Evolutionary conservation across 2,329 filamentous ascomycete genomes (phyloP).

Genomic region (Chaetomiaceae sp.): DNA sequence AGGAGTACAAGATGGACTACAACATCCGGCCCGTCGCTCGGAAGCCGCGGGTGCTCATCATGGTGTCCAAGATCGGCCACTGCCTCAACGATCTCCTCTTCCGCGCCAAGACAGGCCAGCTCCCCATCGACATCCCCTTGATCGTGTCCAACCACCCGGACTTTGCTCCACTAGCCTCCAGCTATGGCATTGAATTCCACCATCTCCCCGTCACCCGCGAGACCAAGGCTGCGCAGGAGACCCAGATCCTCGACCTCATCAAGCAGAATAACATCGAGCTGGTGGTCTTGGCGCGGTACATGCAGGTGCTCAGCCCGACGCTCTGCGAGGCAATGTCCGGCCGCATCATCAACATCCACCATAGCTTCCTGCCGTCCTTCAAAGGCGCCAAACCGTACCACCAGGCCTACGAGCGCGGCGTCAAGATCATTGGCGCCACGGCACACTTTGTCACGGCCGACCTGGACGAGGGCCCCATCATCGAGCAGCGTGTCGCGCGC

Average conservation of each 20-base stretch:
- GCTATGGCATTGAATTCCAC: constrained; percentile 74
- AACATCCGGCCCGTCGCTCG: constrained; percentile 63
- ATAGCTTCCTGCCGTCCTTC: constrained; percentile 80
- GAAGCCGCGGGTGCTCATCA: constrained; percentile 75
- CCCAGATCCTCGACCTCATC: constrained; percentile 66
- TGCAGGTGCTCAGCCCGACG: constrained; percentile 75
- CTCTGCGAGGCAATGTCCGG: constrained; percentile 77
- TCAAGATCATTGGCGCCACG: constrained; percentile 84
- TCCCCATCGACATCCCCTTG: constrained; percentile 69
- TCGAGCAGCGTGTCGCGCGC: constrained; percentile 74
- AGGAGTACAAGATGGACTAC: constrained; percentile 65
- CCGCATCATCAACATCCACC: constrained; percentile 89
- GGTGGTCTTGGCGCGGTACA: constrained; percentile 77
- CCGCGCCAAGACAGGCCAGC: constrained; percentile 68
- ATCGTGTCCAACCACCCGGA: constrained; percentile 82
- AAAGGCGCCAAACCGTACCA: constrained; percentile 88
- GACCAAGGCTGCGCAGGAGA: constrained; percentile 71
- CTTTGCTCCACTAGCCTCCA: constrained; percentile 61
- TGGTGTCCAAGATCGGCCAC: constrained; percentile 87
- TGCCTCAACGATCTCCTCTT: constrained; percentile 81
- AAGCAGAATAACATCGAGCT: constrained; percentile 67
- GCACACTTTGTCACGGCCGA: constrained; percentile 84
- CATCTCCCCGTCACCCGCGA: constrained; percentile 76
- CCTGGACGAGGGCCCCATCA: constrained; percentile 81
- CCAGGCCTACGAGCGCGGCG: constrained; percentile 78